Evolutionary conservation across 108 stramenopile species (phyloP), one percentile per base, ranked within the genome.

Genomic region (Halocafeteria seosinensis): DNA sequence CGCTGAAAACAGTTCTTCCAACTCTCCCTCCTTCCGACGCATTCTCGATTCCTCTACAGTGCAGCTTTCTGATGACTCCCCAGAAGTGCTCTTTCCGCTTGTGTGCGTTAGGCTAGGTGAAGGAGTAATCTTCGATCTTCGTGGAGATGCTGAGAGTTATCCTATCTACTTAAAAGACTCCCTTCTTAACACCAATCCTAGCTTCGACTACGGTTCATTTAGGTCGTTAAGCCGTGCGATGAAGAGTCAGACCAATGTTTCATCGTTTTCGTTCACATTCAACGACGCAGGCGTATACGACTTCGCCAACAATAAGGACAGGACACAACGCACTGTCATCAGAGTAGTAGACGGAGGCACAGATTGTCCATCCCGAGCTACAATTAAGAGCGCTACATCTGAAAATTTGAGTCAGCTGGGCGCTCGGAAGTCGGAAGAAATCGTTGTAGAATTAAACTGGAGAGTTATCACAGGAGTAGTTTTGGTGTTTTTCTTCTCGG

Each of bases 151-250:
- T 1, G 67, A 50, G 26, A 35, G 32, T 34, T 81, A 81, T 62
- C 82, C 82, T 1, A 62, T 77, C 35, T 83, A 83, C 59, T 59
- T 72, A 51, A 80, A 80, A 63, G 78, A 81, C 53, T 81, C 80
- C 13, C 67, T 83, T 23, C 71, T 83, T 26, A 83, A 83, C 64
- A 76, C 74, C 0, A 81, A 83, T 62, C 8, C 33, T 1, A 60
- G 72, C 42, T 83, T 83, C 69, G 82, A 83, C 63, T 83, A 80
- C 53, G 73, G 75, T 21, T 50, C 37, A 17, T 83, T 83, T 71
- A 52, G 80, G 1, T 0, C 33, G 5, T 38, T 83, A 25, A 71
- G 65, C 21, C 64, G 57, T 21, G 51, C 38, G 4, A 63, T 51
- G 31, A 34, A 30, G n/a, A 62, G 53, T n/a, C 1, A 26, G 5